Evolutionary conservation across 2,329 filamentous ascomycete genomes (phyloP).

Genomic region (Hypoxylon rubiginosum): DNA sequence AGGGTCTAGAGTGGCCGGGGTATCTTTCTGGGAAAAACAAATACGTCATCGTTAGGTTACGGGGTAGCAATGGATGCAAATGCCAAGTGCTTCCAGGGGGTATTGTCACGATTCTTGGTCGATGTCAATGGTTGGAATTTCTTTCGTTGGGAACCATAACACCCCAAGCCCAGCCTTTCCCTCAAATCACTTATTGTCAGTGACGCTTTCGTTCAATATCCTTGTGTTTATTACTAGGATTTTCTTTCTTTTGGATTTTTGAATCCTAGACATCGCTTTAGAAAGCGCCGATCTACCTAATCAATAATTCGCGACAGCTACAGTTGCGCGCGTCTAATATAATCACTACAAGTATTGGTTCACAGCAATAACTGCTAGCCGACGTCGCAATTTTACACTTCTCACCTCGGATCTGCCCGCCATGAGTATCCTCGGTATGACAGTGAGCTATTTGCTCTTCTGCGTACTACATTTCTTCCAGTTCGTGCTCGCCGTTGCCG

Average conservation of each 20-base stretch:
- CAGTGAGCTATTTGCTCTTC: constrained; percentile 67
- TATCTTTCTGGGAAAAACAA: background rate
- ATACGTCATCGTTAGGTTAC: constrained; percentile 14
- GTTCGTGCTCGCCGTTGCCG: constrained; percentile 80
- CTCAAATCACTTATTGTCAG: background rate
- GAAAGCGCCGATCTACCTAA: background rate
- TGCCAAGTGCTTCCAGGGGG: no score
- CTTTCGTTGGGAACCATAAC: constrained; percentile 13
- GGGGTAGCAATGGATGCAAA: no score
- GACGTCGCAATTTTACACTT: constrained; percentile 11
- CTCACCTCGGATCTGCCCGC: constrained; percentile 2
- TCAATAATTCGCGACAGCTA: background rate
- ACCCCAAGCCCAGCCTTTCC: constrained; percentile 5
- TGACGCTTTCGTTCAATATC: background rate
- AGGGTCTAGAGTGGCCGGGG: constrained; percentile 1
- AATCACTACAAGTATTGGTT: background rate
- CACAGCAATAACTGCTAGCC: background rate
- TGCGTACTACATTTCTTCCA: constrained; percentile 78
- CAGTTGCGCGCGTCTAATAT: background rate
- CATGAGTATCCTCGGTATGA: constrained; percentile 62
- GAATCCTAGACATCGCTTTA: background rate
- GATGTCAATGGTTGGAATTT: background rate
- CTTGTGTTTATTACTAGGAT: constrained; percentile 4
- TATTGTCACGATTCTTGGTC: no score
- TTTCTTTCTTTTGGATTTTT: constrained; percentile 9